Conservation (phyloP, 1,284 basidiomycete species). For the Ganoderma leucocontextum region DNA sequence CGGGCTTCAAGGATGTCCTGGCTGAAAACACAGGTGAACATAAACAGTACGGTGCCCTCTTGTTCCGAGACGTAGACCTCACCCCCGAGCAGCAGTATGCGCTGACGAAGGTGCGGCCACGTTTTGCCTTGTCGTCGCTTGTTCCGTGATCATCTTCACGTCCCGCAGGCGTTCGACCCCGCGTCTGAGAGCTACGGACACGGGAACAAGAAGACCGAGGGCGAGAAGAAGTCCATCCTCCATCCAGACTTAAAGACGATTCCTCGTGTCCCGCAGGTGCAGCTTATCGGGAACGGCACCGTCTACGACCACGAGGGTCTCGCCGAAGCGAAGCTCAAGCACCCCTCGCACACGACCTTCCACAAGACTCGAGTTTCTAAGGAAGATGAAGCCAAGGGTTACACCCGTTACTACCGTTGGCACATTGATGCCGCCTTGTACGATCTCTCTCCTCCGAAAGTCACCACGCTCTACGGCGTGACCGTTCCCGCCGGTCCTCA, state of each 20-base stretch:
- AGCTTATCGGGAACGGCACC: constrained; percentile 83
- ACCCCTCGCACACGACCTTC: constrained; percentile 90
- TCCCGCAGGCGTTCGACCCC: constrained; percentile 74
- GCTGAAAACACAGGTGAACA: constrained; percentile 10
- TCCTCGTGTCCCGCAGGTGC: constrained; percentile 85
- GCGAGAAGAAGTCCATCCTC: constrained; percentile 77
- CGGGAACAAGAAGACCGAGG: constrained; percentile 84
- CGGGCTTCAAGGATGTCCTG: neutral
- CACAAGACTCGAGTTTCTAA: constrained; percentile 84
- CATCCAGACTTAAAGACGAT: constrained; percentile 90
- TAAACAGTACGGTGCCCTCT: constrained; percentile 71
- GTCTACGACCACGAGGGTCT: constrained; percentile 84
- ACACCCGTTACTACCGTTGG: constrained; percentile 91
- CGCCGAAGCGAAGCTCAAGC: constrained; percentile 72
- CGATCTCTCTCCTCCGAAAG: constrained; percentile 85
- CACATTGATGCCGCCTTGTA: constrained; percentile 96
- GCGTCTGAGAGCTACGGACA: constrained; percentile 79
- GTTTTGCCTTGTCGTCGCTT: neutral
- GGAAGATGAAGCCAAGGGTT: constrained; percentile 79
- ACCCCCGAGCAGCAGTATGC: constrained; percentile 86
- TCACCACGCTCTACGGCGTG: constrained; percentile 89
- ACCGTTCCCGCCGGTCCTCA: constrained; percentile 72
- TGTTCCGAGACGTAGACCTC: constrained; percentile 76
- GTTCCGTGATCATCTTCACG: neutral
- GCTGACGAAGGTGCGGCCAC: constrained; percentile 71